These are phyloP conservation scores for Ensete ventricosum DNA, from an alignment of 176 grass and related monocot species.

Conservation along the genomic window DNA sequence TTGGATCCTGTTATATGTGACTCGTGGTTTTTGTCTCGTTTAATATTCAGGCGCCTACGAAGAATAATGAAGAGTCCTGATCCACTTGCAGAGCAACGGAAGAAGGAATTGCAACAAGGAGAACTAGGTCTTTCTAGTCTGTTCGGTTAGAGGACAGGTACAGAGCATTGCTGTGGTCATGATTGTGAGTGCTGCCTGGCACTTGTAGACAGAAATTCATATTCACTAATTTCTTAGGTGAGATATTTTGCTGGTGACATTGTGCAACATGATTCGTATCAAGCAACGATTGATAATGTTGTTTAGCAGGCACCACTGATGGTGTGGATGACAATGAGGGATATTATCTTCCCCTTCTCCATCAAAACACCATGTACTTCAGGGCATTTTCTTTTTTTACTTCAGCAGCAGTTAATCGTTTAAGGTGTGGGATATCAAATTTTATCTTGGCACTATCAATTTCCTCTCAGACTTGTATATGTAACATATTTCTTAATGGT, in stretches of 20 bases:
- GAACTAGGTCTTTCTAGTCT: constrained; percentile 32
- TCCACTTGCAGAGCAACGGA: constrained; percentile 52
- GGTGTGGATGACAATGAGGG: constrained; percentile 24
- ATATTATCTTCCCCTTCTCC: constrained; percentile 18
- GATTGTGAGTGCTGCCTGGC: background rate
- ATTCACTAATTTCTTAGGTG: background rate
- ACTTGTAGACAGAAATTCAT: background rate
- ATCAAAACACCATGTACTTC: constrained; percentile 28
- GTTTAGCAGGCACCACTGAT: constrained; percentile 30
- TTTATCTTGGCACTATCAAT: constrained; percentile 41
- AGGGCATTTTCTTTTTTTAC: constrained; percentile 34
- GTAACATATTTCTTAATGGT: constrained; percentile 41
- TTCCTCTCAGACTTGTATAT: constrained; percentile 43
- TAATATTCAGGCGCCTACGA: constrained; percentile 38
- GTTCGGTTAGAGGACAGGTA: constrained; percentile 45
- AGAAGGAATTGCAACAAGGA: constrained; percentile 44
- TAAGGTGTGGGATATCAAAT: constrained; percentile 48
- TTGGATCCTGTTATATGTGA: background rate
- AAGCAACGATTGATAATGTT: constrained; percentile 27
- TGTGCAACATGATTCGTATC: constrained; percentile 29
- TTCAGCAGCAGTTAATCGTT: constrained; percentile 18
- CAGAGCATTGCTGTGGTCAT: background rate
- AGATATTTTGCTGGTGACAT: background rate
- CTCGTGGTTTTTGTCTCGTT: constrained; percentile 13
- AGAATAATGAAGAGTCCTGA: constrained; percentile 73